phyloP scores from a whole-genome alignment of 164 flowering plant species.

The Sextonia rubra region DNA sequence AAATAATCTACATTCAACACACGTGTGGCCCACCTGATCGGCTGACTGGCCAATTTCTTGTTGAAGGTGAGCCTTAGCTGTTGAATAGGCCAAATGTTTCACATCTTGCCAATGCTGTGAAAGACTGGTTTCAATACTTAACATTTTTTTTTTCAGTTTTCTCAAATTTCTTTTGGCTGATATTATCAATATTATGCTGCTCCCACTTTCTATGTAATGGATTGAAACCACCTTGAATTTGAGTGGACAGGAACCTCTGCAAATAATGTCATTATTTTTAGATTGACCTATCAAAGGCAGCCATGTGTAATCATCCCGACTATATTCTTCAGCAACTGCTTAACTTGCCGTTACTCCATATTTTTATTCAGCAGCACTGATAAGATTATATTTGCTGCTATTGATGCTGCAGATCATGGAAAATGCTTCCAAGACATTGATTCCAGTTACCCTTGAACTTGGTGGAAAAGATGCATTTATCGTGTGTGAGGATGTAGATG shows the following conservation, averaged over 20 bases:
- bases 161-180: background rate
- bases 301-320: background rate
- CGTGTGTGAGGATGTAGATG: constrained; percentile 95
- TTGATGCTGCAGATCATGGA: constrained; percentile 75
- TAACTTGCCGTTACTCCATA: background rate
- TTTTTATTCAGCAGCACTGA: background rate
- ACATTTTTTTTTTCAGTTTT: no score
- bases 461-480: constrained; percentile 99
- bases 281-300: background rate
- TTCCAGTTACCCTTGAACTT: constrained; percentile 95
- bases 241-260: background rate
- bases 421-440: constrained; percentile 70
- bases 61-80: no score
- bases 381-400: background rate
- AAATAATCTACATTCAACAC: background rate
- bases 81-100: no score
- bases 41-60: background rate
- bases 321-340: background rate
- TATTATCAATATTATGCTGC: background rate
- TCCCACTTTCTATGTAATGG: background rate
- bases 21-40: background rate
- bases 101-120: no score
- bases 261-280: background rate
- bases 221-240: background rate
- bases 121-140: no score